These are phyloP conservation scores for Mitragyna speciosa DNA, from an alignment of 257 asterid genomes.

Conservation along the genomic window DNA sequence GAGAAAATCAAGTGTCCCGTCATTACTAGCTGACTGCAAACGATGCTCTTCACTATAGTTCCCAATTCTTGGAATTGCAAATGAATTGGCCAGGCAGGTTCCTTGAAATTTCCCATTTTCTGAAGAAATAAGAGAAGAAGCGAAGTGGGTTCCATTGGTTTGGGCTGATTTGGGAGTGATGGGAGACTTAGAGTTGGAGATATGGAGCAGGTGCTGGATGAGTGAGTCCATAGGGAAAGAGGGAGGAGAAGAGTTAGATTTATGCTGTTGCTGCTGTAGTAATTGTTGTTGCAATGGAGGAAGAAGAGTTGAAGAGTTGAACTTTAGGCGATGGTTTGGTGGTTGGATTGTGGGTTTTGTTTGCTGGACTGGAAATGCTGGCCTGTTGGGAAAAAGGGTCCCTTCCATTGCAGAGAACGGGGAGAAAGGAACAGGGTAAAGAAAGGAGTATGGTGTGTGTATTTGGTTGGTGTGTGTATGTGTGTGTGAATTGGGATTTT, in stretches of 20 bases:
- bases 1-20: constrained; percentile 63
- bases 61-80: constrained; percentile 34
- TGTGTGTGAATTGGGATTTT: neutral
- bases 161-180: constrained; percentile 35
- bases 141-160: constrained; percentile 15
- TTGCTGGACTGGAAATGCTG: constrained; percentile 61
- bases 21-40: constrained; percentile 17
- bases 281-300: constrained; percentile 64
- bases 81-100: constrained; percentile 37
- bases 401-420: constrained; percentile 63
- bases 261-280: constrained; percentile 33
- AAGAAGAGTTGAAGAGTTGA: constrained; percentile 52
- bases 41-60: constrained; percentile 12
- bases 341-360: constrained; percentile 55
- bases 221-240: constrained; percentile 79
- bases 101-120: constrained; percentile 35
- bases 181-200: constrained; percentile 36
- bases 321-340: constrained; percentile 44
- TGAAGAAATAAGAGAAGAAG: constrained; percentile 38
- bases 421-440: neutral
- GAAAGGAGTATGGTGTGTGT: too few species aligned
- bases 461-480: too few species aligned
- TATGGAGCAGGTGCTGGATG: constrained; percentile 70
- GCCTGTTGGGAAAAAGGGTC: constrained; percentile 65
- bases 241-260: constrained; percentile 32